Conservation (phyloP, 1,284 basidiomycete genomes). For the Cutaneotrichosporon cutaneum region DNA sequence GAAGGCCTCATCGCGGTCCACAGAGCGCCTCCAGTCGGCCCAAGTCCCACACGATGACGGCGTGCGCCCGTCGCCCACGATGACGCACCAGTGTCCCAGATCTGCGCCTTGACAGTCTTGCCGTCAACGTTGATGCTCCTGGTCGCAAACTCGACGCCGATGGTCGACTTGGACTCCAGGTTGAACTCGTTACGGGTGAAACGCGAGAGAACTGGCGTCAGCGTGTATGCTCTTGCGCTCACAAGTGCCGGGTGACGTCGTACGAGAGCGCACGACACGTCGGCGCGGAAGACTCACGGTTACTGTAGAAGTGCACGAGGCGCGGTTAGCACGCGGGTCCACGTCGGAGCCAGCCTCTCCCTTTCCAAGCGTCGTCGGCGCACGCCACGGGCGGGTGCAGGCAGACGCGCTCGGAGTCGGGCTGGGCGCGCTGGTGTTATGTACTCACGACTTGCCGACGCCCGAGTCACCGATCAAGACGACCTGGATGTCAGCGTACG, state of each 20-base stretch:
- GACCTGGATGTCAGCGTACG: conserved; percentile 60
- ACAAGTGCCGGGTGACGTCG: background rate
- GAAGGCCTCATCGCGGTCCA: background rate
- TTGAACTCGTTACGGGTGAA: conserved; percentile 99
- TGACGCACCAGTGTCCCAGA: conserved; percentile 91
- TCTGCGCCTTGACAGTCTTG: conserved; percentile 98
- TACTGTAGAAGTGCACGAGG: conserved; percentile 35
- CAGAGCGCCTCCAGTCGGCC: background rate
- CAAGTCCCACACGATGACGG: background rate
- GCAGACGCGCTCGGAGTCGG: background rate
- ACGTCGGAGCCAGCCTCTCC: background rate
- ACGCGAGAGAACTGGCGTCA: conserved; percentile 62
- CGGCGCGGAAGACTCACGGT: conserved; percentile 44
- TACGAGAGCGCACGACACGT: background rate
- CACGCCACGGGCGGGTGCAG: too few relatives aligned
- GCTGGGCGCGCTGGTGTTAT: background rate
- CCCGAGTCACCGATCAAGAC: conserved; percentile 99
- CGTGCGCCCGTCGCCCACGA: too few relatives aligned
- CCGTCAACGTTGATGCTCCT: conserved; percentile 91
- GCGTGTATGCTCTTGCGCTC: background rate
- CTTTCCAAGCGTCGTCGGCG: background rate
- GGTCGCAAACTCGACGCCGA: conserved; percentile 98
- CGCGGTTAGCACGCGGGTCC: conserved; percentile 7
- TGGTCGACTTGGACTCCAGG: conserved; percentile 97
- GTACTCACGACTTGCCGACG: conserved; percentile 82